A percentile compares a stretch with the other conserved stretches of the same genome.
Evolutionary conservation across 2,329 filamentous ascomycete species (phyloP).

Genomic region (Aspergillus arachidicola): DNA sequence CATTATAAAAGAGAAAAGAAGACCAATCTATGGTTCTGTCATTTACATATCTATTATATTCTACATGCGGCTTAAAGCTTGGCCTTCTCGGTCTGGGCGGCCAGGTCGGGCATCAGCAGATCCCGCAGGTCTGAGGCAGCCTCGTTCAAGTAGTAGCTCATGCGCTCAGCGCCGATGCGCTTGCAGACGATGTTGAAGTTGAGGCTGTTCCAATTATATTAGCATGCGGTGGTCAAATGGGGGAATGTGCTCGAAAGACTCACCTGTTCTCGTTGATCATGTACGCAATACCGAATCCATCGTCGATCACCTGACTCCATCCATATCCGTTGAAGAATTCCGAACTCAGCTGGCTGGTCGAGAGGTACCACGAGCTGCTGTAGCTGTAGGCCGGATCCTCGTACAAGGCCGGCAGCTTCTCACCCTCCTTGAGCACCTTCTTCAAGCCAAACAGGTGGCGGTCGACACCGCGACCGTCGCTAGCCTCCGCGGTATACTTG

Average conservation of each 20-base stretch:
- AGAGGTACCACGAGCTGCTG: conserved; percentile 85
- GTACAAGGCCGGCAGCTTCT: conserved; percentile 81
- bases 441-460: conserved; percentile 96
- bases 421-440: conserved; percentile 78
- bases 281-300: conserved; percentile 95
- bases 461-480: conserved; percentile 91
- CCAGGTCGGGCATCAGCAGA: conserved; percentile 74
- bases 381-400: conserved; percentile 84
- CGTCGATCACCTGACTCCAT: conserved; percentile 96
- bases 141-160: conserved; percentile 96
- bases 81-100: conserved; percentile 71
- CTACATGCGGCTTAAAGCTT: conserved; percentile 66
- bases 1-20: not conserved
- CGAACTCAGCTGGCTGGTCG: conserved; percentile 83
- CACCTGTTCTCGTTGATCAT: conserved; percentile 99
- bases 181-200: conserved; percentile 99
- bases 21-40: not conserved
- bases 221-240: conserved; percentile 4
- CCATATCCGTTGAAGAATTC: conserved; percentile 99
- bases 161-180: conserved; percentile 82
- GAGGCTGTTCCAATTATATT: conserved; percentile 60
- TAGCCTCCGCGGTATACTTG: conserved; percentile 87
- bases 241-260: conserved; percentile 26
- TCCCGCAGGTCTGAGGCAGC: conserved; percentile 88
- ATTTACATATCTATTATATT: conserved; percentile 9